These are phyloP conservation scores for Tetrastigma voinierianum DNA, from an alignment of 164 flowering plant genomes.

Conservation along the genomic window DNA sequence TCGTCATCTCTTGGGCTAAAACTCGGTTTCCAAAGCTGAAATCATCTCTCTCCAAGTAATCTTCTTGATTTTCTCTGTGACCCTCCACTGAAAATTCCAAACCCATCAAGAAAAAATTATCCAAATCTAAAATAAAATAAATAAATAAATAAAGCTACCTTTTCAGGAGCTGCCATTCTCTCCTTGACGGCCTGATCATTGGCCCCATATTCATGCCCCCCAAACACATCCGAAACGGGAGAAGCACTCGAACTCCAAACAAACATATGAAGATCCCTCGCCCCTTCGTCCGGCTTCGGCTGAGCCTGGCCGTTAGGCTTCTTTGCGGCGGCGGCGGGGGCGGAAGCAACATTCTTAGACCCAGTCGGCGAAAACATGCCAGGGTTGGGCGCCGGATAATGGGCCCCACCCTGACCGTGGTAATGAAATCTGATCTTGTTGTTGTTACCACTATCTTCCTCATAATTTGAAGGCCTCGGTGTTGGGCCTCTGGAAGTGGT, in stretches of 20 bases:
- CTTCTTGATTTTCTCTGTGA: slow-evolving; percentile 40
- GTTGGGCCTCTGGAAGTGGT: slow-evolving; percentile 64
- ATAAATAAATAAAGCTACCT: slow-evolving; percentile 26
- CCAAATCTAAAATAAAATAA: neutral
- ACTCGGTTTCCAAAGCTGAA: slow-evolving; percentile 74
- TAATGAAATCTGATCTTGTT: slow-evolving; percentile 34
- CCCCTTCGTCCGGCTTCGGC: slow-evolving; percentile 45
- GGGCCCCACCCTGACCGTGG: slow-evolving; percentile 20
- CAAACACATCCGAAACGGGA: slow-evolving; percentile 94
- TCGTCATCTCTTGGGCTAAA: slow-evolving; percentile 29
- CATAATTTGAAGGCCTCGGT: slow-evolving; percentile 77
- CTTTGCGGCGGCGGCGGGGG: slow-evolving; percentile 24
- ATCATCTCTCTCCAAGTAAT: slow-evolving; percentile 66
- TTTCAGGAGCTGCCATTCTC: slow-evolving; percentile 65
- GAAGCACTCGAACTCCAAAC: slow-evolving; percentile 99
- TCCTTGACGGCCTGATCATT: slow-evolving; percentile 58
- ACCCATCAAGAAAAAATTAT: neutral
- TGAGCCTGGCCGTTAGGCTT: slow-evolving; percentile 44
- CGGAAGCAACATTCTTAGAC: slow-evolving; percentile 19
- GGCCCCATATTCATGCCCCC: slow-evolving; percentile 54
- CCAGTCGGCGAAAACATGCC: slow-evolving; percentile 81
- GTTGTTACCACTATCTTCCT: slow-evolving; percentile 47
- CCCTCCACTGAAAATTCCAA: slow-evolving; percentile 30
- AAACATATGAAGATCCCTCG: slow-evolving; percentile 96
- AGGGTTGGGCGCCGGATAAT: slow-evolving; percentile 86